Percentiles rank a stretch among this genome's conserved stretches.
phyloP scores from a whole-genome alignment of 2,329 filamentous ascomycete genomes.

The Trichoderma afroharzianum region DNA sequence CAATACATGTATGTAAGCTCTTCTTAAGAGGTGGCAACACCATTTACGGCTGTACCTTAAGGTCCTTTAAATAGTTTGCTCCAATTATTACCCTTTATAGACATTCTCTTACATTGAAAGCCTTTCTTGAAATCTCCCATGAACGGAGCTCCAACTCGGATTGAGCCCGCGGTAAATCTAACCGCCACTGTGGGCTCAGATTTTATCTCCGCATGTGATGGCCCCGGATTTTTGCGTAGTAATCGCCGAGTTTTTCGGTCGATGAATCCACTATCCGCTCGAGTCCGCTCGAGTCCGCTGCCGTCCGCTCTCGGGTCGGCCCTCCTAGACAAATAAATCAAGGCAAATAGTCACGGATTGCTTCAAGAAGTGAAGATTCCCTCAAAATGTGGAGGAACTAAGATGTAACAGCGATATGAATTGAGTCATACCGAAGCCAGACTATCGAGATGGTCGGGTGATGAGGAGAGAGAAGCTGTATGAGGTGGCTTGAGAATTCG shows the following conservation, averaged over 20 bases:
- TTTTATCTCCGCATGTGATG: not conserved
- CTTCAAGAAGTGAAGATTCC: not conserved
- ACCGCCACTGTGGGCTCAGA: not conserved
- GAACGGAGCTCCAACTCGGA: not conserved
- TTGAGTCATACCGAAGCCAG: slow-evolving; percentile 2
- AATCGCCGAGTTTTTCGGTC: not conserved
- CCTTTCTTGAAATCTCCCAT: not conserved
- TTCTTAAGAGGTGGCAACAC: not conserved
- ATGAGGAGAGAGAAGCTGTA: not conserved
- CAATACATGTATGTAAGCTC: not conserved
- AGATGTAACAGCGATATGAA: not conserved
- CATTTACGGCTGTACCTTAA: not conserved
- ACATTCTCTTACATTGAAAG: no score
- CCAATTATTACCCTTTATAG: not conserved
- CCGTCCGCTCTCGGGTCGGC: not conserved
- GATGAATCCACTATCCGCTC: not conserved
- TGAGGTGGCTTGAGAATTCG: not conserved
- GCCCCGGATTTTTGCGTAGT: not conserved
- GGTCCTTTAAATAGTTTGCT: not conserved
- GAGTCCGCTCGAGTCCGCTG: not conserved
- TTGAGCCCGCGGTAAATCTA: not conserved
- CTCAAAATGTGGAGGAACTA: not conserved
- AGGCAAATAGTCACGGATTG: not conserved
- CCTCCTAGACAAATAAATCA: not conserved
- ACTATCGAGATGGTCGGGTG: not conserved